Evolutionary conservation across 768 basidiomycete species (phyloP).

Genomic region (Agaricus sinodeliciosus): DNA sequence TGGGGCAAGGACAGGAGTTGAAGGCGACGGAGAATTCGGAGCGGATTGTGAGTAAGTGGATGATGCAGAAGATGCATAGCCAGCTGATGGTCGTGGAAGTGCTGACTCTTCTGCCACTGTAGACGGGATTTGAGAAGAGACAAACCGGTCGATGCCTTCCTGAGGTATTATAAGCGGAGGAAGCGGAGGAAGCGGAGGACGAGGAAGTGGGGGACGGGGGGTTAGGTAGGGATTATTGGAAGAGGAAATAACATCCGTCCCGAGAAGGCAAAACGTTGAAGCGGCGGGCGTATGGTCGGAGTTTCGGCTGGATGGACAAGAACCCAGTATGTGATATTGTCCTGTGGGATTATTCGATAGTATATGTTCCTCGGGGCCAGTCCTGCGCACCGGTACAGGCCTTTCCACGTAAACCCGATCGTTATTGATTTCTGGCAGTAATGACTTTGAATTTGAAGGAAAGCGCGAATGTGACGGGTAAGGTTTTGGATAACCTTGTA

Average conservation of each 20-base stretch:
- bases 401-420: neutral
- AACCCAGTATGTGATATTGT: neutral
- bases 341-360: neutral
- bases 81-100: neutral
- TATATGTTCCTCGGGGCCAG: neutral
- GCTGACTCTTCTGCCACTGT: neutral
- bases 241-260: neutral
- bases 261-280: neutral
- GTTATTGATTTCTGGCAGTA: neutral
- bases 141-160: neutral
- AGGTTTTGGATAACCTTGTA: no score
- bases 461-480: no score
- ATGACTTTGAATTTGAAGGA: no score
- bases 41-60: slow-evolving; percentile 7
- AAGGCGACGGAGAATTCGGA: neutral
- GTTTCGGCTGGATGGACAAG: neutral
- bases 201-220: neutral
- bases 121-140: neutral
- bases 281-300: neutral
- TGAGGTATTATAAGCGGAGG: slow-evolving; percentile 3
- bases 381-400: neutral
- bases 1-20: neutral
- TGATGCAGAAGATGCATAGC: slow-evolving; percentile 1
- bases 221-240: neutral
- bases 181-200: slow-evolving; percentile 2